These are phyloP conservation scores for Epithele typhae DNA, from an alignment of 768 basidiomycete genomes.

Conservation along the genomic window DNA sequence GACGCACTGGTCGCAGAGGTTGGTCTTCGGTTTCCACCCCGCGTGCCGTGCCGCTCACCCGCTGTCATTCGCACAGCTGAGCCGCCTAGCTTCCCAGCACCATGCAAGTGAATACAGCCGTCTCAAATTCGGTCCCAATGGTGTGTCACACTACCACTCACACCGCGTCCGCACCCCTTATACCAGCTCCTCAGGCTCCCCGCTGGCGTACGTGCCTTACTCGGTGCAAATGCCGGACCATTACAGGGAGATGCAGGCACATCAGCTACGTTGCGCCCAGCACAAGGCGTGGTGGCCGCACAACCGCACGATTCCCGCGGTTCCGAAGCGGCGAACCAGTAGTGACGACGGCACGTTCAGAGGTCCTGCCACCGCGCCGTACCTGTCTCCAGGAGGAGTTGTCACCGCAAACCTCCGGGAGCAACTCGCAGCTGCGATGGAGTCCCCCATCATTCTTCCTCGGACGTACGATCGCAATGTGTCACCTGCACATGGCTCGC, in stretches of 20 bases:
- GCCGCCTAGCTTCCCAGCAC: conserved; percentile 66
- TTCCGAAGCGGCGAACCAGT: background rate
- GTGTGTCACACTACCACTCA: too few relatives aligned
- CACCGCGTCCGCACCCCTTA: too few relatives aligned
- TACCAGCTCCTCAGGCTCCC: too few relatives aligned
- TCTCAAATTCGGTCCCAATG: conserved; percentile 53
- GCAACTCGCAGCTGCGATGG: conserved; percentile 52
- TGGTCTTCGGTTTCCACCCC: background rate
- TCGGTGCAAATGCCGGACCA: conserved; percentile 60
- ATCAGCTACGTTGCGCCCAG: conserved; percentile 40
- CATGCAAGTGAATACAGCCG: conserved; percentile 68
- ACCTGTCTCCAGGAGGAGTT: conserved; percentile 9
- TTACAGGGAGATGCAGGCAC: conserved; percentile 45
- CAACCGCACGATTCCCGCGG: background rate
- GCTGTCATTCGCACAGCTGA: conserved; percentile 33
- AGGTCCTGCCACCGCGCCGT: too few relatives aligned
- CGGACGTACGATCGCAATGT: background rate
- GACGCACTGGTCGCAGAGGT: conserved; percentile 10
- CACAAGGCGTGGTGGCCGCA: conserved; percentile 45
- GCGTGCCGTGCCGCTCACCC: background rate
- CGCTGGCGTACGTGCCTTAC: conserved; percentile 55
- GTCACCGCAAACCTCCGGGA: conserved; percentile 35
- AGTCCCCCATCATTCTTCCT: conserved; percentile 29
- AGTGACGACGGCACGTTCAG: background rate
- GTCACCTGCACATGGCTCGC: background rate